A percentile compares a stretch with the other conserved stretches of the same genome.
Conservation (phyloP, 352 stramenopile genomes). For the Phytophthora pinifolia region DNA sequence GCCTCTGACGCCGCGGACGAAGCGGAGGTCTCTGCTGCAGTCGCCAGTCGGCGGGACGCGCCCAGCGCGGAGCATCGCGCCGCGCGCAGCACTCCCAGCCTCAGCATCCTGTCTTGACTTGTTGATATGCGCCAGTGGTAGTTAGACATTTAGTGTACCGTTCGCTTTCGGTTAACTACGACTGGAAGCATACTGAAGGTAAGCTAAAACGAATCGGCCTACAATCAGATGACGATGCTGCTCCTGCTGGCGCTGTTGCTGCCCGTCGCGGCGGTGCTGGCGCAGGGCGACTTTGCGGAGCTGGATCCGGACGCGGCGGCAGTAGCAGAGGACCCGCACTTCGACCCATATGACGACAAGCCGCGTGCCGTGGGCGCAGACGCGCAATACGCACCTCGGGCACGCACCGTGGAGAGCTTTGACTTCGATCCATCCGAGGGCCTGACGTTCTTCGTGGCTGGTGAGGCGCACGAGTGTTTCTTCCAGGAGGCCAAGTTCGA, state of each 20-base stretch:
- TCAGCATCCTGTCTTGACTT: conserved; percentile 22
- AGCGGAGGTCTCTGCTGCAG: conserved; percentile 6
- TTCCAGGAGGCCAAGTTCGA: conserved; percentile 74
- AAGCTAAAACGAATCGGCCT: too few relatives aligned
- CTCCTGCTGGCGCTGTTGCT: conserved; percentile 12
- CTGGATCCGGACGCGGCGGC: conserved; percentile 35
- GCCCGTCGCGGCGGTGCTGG: conserved; percentile 3
- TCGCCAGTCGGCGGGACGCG: conserved; percentile 13
- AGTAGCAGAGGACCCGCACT: conserved; percentile 53
- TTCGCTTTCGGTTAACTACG: too few relatives aligned
- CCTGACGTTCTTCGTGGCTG: conserved; percentile 70
- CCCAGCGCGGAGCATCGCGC: conserved; percentile 10
- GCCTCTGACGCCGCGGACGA: conserved; percentile 13
- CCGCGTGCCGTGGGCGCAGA: conserved; percentile 23
- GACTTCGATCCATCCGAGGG: conserved; percentile 85
- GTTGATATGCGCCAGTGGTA: conserved; percentile 14
- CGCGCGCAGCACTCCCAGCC: conserved; percentile 28
- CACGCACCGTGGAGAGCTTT: conserved; percentile 57
- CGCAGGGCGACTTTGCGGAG: conserved; percentile 37
- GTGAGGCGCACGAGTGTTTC: conserved; percentile 52
- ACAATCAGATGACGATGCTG: too few relatives aligned
- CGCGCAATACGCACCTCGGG: conserved; percentile 38
- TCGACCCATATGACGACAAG: conserved; percentile 59
- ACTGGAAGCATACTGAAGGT: too few relatives aligned
- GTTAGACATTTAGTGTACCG: background rate